Conservation (phyloP, 495 filamentous ascomycete species). For the Aspergillus asperescens region DNA sequence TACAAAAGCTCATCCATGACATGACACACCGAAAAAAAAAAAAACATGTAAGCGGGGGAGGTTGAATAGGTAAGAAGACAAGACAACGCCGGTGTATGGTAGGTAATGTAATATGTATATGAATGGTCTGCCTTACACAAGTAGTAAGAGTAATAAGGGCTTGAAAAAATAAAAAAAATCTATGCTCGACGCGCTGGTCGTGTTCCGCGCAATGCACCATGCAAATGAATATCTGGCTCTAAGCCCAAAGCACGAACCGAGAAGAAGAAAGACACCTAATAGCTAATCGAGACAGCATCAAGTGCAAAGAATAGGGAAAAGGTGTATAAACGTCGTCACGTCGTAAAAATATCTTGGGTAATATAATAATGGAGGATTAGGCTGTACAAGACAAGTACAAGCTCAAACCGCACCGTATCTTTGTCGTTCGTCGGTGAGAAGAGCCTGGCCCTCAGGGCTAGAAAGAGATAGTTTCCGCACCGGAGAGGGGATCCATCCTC, state of each 20-base stretch:
- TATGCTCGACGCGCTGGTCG: neutral
- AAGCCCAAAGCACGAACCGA: neutral
- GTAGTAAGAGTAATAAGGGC: neutral
- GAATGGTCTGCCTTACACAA: neutral
- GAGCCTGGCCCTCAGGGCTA: constrained; percentile 27
- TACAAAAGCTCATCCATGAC: no score
- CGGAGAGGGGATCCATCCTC: constrained; percentile 58
- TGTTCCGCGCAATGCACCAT: neutral
- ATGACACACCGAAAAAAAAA: no score
- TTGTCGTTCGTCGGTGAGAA: constrained; percentile 28
- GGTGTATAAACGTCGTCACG: neutral
- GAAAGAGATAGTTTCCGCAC: constrained; percentile 9
- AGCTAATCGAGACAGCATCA: neutral
- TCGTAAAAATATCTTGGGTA: constrained; percentile 1
- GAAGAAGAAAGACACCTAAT: neutral
- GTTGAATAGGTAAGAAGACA: no score
- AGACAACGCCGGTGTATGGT: neutral
- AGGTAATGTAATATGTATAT: neutral
- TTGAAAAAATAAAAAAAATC: no score
- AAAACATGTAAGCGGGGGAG: no score
- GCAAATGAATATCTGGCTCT: neutral
- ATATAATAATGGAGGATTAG: neutral
- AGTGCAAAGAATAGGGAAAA: neutral
- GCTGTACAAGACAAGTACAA: neutral
- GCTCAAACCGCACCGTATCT: constrained; percentile 37